phyloP scores from a whole-genome alignment of 441 rosid species.

The Brassica balearica region DNA sequence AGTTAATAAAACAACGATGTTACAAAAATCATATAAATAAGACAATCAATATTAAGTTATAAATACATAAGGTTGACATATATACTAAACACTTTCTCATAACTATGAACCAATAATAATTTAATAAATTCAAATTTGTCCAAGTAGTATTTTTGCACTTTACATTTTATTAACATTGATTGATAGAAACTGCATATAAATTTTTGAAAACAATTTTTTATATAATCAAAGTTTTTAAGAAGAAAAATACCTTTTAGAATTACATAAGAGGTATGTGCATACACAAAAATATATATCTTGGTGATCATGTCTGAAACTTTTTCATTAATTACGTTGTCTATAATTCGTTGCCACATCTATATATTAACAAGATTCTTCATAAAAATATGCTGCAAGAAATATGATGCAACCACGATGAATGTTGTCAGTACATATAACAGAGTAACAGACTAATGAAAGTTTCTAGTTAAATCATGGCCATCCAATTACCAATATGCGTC shows the following conservation, averaged over 20 bases:
- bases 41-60: background rate
- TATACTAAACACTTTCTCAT: background rate
- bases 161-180: background rate
- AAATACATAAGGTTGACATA: background rate
- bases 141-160: background rate
- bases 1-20: background rate
- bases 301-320: background rate
- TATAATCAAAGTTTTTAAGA: background rate
- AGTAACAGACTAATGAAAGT: background rate
- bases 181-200: background rate
- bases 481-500: background rate
- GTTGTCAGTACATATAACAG: background rate
- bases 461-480: background rate
- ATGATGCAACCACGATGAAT: background rate
- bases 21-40: background rate
- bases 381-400: background rate
- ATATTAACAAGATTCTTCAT: background rate
- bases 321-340: background rate
- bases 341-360: background rate
- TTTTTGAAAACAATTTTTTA: background rate
- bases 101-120: background rate
- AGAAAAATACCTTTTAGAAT: too few relatives aligned
- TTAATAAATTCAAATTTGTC: background rate
- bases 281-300: background rate
- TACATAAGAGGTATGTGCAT: background rate